phyloP scores from a whole-genome alignment of 805 yeast species.

The Cyberlindnera euphorbiae region DNA sequence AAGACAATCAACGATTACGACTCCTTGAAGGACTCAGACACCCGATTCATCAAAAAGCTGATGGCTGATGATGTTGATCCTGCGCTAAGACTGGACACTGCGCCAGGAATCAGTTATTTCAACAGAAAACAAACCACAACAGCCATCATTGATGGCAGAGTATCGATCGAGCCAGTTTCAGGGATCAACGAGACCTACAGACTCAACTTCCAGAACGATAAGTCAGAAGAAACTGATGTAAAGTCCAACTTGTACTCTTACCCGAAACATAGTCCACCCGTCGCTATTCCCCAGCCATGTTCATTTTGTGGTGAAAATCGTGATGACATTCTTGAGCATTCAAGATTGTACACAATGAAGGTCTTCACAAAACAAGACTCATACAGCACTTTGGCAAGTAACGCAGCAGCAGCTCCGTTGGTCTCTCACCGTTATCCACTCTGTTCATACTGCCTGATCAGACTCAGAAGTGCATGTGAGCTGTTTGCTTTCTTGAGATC shows the following conservation, averaged over 20 bases:
- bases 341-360: slow-evolving; percentile 69
- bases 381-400: neutral
- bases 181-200: slow-evolving; percentile 76
- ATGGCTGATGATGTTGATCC: slow-evolving; percentile 80
- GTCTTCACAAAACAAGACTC: slow-evolving; percentile 29
- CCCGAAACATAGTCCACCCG: slow-evolving; percentile 53
- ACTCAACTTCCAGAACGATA: slow-evolving; percentile 24
- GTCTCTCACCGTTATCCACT: slow-evolving; percentile 53
- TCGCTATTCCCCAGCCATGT: slow-evolving; percentile 73
- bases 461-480: slow-evolving; percentile 79
- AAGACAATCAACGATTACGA: slow-evolving; percentile 31
- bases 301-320: slow-evolving; percentile 80
- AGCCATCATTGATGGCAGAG: slow-evolving; percentile 73
- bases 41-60: slow-evolving; percentile 56
- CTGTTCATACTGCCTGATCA: slow-evolving; percentile 76
- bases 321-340: slow-evolving; percentile 65
- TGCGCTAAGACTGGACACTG: slow-evolving; percentile 54
- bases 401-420: slow-evolving; percentile 15
- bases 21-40: slow-evolving; percentile 34
- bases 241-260: slow-evolving; percentile 38
- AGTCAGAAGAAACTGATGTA: slow-evolving; percentile 16
- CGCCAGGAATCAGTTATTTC: slow-evolving; percentile 62
- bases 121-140: slow-evolving; percentile 57
- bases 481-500: slow-evolving; percentile 72
- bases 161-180: slow-evolving; percentile 79